Conservation (phyloP, 306 rosid genomes). For the Cicer arietinum region DNA sequence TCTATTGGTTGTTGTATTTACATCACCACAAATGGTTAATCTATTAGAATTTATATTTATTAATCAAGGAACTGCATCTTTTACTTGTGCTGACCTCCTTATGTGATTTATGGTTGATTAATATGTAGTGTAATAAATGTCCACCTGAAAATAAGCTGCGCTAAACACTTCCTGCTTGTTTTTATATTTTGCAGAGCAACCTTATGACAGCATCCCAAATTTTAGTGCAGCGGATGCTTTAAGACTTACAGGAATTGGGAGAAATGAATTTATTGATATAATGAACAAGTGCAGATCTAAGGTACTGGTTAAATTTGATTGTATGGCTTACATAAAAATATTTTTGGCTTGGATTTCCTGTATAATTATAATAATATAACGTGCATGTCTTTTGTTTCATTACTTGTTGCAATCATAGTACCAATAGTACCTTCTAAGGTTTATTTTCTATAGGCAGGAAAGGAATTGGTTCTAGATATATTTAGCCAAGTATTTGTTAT, state of each 20-base stretch:
- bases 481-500: slow-evolving; percentile 19
- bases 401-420: slow-evolving; percentile 23
- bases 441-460: slow-evolving; percentile 14
- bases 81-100: slow-evolving; percentile 27
- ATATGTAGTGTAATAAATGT: slow-evolving; percentile 6
- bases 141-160: slow-evolving; percentile 19
- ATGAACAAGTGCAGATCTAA: slow-evolving; percentile 99
- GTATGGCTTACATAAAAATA: slow-evolving; percentile 3
- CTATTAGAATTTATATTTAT: slow-evolving; percentile 16
- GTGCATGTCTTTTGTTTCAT: slow-evolving; percentile 27
- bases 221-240: slow-evolving; percentile 98
- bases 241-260: slow-evolving; percentile 92
- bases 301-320: slow-evolving; percentile 59
- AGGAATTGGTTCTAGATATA: slow-evolving; percentile 15
- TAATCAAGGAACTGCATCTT: slow-evolving; percentile 23
- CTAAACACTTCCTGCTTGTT: slow-evolving; percentile 41
- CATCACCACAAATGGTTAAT: slow-evolving; percentile 19
- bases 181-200: slow-evolving; percentile 81
- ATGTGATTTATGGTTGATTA: slow-evolving; percentile 16
- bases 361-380: slow-evolving; percentile 3
- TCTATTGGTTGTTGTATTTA: slow-evolving; percentile 20
- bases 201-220: slow-evolving; percentile 98
- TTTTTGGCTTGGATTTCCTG: slow-evolving; percentile 26
- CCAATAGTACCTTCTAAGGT: slow-evolving; percentile 8
- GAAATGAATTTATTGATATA: slow-evolving; percentile 97